These are phyloP conservation scores for Chytridium lagenaria DNA, from an alignment of 371 early-diverging fungal species.

Conservation along the genomic window DNA sequence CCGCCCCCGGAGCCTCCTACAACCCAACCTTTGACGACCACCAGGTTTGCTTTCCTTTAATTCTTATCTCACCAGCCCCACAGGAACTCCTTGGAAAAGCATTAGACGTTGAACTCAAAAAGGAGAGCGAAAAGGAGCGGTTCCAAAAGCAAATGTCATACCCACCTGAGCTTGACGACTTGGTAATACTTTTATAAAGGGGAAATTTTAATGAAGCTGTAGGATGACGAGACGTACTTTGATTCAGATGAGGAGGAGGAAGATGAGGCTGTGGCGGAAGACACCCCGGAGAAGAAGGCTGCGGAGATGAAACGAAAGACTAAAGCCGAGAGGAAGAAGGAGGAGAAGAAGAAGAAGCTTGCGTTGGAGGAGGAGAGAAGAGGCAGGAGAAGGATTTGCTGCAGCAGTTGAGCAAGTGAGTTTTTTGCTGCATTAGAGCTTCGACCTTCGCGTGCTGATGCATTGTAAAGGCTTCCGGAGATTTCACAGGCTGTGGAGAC, in stretches of 20 bases:
- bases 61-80: background rate
- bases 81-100: slow-evolving; percentile 51
- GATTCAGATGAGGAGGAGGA: slow-evolving; percentile 62
- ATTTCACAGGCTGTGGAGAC: background rate
- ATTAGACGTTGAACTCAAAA: slow-evolving; percentile 55
- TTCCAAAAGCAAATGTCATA: slow-evolving; percentile 48
- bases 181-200: slow-evolving; percentile 39
- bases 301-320: slow-evolving; percentile 41
- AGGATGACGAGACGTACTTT: slow-evolving; percentile 61
- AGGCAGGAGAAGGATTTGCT: slow-evolving; percentile 60
- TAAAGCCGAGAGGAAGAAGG: slow-evolving; percentile 46
- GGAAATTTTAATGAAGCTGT: background rate
- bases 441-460: background rate
- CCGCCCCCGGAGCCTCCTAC: slow-evolving; percentile 90
- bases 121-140: slow-evolving; percentile 36
- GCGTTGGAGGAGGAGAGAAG: slow-evolving; percentile 49
- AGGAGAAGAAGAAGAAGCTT: slow-evolving; percentile 35
- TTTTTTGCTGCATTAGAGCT: background rate
- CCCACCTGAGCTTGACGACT: slow-evolving; percentile 54
- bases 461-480: background rate
- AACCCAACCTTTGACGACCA: slow-evolving; percentile 84
- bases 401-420: background rate
- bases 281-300: slow-evolving; percentile 31
- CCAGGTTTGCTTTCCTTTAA: slow-evolving; percentile 52
- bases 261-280: slow-evolving; percentile 45